Percentiles rank a stretch among this genome's conserved stretches.
Conservation (phyloP, 1,284 basidiomycete genomes). For the Cryptococcus sp. region DNA sequence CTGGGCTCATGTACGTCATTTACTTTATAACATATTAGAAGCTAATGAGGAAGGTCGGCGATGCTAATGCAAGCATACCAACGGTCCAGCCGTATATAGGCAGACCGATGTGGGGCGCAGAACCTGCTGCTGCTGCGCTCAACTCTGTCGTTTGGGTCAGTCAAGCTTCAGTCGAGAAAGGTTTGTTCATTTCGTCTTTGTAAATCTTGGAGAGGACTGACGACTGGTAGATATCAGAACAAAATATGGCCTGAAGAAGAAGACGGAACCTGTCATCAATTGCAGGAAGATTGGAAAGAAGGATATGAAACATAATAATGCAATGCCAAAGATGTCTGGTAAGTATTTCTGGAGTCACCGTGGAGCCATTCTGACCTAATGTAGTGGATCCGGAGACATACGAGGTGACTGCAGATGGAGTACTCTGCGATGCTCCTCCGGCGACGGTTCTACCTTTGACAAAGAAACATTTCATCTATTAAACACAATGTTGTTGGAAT, state of each 20-base stretch:
- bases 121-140: conserved; percentile 66
- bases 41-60: conserved; percentile 64
- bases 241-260: conserved; percentile 71
- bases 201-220: not conserved
- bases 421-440: conserved; percentile 67
- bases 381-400: conserved; percentile 88
- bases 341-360: conserved; percentile 8
- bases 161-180: conserved; percentile 62
- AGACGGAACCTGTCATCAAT: conserved; percentile 66
- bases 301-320: conserved; percentile 90
- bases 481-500: not conserved
- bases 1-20: conserved; percentile 66
- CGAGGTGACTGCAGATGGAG: conserved; percentile 76
- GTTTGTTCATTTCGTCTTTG: conserved; percentile 27
- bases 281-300: conserved; percentile 75
- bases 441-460: conserved; percentile 67
- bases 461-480: conserved; percentile 55
- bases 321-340: conserved; percentile 67
- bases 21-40: not conserved
- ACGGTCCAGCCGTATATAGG: conserved; percentile 83
- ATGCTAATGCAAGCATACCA: conserved; percentile 89
- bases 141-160: conserved; percentile 85
- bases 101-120: conserved; percentile 83
- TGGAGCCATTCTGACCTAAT: not conserved
- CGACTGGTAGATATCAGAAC: conserved; percentile 53